These are phyloP conservation scores for Colletotrichum musicola DNA, from an alignment of 2,329 filamentous ascomycete species.

Conservation along the genomic window DNA sequence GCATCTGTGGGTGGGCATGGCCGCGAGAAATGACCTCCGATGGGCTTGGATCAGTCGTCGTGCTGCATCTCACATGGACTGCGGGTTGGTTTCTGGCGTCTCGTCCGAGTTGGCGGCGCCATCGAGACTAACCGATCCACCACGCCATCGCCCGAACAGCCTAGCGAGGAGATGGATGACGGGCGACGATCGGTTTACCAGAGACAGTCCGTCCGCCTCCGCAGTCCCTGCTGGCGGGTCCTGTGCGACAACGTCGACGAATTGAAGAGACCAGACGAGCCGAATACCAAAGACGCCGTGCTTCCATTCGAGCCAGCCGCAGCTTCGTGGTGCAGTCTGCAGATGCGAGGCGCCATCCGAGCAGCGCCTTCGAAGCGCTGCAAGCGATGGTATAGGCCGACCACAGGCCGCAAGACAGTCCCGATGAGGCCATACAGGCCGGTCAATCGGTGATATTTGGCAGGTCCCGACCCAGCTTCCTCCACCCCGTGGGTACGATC, in stretches of 20 bases:
- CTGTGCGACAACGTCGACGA: constrained; percentile 17
- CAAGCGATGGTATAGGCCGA: constrained; percentile 4
- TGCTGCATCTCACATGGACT: constrained; percentile 28
- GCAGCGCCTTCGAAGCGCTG: constrained; percentile 7
- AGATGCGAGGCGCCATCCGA: constrained; percentile 18
- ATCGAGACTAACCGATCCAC: constrained; percentile 6
- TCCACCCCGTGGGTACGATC: constrained; percentile 27
- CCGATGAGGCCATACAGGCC: constrained; percentile 27
- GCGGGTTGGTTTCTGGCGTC: constrained; percentile 28
- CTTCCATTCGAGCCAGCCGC: constrained; percentile 7
- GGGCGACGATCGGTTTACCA: constrained; percentile 19
- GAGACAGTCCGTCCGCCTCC: constrained; percentile 22
- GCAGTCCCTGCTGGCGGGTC: constrained; percentile 21
- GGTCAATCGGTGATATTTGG: constrained; percentile 26
- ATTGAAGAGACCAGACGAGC: background rate
- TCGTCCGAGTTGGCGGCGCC: background rate
- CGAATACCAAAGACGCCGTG: background rate
- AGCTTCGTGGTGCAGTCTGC: constrained; percentile 25
- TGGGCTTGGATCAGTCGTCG: constrained; percentile 1
- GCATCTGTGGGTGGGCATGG: background rate
- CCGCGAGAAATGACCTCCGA: background rate
- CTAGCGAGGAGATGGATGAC: constrained; percentile 25
- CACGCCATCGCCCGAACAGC: constrained; percentile 19
- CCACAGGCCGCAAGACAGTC: constrained; percentile 15
- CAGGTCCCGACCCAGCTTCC: constrained; percentile 26